These are phyloP conservation scores for Xylaria castorea DNA, from an alignment of 495 filamentous ascomycete species.

Conservation along the genomic window DNA sequence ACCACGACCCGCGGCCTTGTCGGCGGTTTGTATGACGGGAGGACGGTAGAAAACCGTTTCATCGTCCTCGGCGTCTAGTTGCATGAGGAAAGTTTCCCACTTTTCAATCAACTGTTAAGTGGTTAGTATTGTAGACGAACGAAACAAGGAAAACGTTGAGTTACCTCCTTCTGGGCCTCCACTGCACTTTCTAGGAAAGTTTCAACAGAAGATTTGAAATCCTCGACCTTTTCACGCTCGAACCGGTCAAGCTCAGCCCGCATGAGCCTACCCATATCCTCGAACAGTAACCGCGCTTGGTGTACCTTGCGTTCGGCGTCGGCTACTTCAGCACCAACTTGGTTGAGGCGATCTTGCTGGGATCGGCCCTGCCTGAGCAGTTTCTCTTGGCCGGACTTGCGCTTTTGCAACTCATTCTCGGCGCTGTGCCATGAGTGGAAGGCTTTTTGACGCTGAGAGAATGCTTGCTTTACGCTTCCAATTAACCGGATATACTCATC, in stretches of 20 bases:
- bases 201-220: constrained; percentile 98
- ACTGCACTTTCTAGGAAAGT: constrained; percentile 96
- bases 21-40: constrained; percentile 50
- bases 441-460: constrained; percentile 90
- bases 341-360: constrained; percentile 92
- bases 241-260: constrained; percentile 88
- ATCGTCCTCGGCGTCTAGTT: constrained; percentile 92
- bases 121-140: constrained; percentile 32
- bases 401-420: constrained; percentile 86
- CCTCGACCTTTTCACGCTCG: constrained; percentile 97
- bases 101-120: constrained; percentile 84
- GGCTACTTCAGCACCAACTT: constrained; percentile 86
- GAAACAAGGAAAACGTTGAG: constrained; percentile 32
- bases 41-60: constrained; percentile 78
- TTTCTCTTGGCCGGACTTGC: constrained; percentile 86
- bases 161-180: constrained; percentile 97
- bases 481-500: constrained; percentile 98
- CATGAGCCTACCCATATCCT: constrained; percentile 97
- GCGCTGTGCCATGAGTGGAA: constrained; percentile 92
- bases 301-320: constrained; percentile 96
- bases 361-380: constrained; percentile 89
- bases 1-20: constrained; percentile 49
- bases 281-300: constrained; percentile 85
- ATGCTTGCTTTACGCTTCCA: constrained; percentile 89
- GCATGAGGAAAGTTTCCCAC: constrained; percentile 97